These are phyloP conservation scores for Yarrowia galli DNA, from an alignment of 1,139 yeast species.

Conservation along the genomic window DNA sequence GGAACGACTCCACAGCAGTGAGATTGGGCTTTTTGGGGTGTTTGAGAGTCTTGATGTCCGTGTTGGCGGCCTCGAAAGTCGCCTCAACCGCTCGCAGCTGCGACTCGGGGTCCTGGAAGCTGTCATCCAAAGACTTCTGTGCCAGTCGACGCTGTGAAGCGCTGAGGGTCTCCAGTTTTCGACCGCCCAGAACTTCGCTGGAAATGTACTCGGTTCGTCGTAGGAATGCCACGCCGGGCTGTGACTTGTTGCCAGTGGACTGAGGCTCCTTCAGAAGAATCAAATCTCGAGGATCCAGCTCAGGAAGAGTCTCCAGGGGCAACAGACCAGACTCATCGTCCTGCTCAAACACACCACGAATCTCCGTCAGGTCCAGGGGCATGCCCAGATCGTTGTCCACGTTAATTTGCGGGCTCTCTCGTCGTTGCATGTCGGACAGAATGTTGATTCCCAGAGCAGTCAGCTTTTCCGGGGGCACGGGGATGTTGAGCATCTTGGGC, in stretches of 20 bases:
- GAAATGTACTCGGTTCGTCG: slow-evolving; percentile 94
- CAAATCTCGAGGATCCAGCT: slow-evolving; percentile 77
- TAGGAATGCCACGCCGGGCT: slow-evolving; percentile 76
- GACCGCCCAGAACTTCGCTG: slow-evolving; percentile 48
- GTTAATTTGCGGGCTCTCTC: slow-evolving; percentile 60
- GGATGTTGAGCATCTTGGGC: slow-evolving; percentile 75
- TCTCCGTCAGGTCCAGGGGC: slow-evolving; percentile 74
- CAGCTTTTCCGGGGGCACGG: slow-evolving; percentile 55
- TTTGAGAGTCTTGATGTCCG: slow-evolving; percentile 56
- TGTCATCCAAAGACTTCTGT: slow-evolving; percentile 17
- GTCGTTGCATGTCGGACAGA: slow-evolving; percentile 75
- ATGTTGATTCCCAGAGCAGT: slow-evolving; percentile 61
- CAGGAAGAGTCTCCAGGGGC: slow-evolving; percentile 43
- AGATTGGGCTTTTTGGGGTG: slow-evolving; percentile 83
- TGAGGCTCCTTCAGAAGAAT: slow-evolving; percentile 69
- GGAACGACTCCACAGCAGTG: slow-evolving; percentile 80
- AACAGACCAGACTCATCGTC: slow-evolving; percentile 60
- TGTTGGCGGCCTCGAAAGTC: slow-evolving; percentile 70
- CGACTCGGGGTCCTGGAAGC: slow-evolving; percentile 60
- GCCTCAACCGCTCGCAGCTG: slow-evolving; percentile 75
- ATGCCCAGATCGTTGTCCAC: slow-evolving; percentile 80
- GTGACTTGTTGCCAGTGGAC: slow-evolving; percentile 59
- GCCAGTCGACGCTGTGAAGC: slow-evolving; percentile 19
- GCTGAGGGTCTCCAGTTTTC: slow-evolving; percentile 40
- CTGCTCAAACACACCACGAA: slow-evolving; percentile 73